phyloP scores from a whole-genome alignment of 2,329 filamentous ascomycete genomes.

The Stagonosporopsis chrysanthemi region DNA sequence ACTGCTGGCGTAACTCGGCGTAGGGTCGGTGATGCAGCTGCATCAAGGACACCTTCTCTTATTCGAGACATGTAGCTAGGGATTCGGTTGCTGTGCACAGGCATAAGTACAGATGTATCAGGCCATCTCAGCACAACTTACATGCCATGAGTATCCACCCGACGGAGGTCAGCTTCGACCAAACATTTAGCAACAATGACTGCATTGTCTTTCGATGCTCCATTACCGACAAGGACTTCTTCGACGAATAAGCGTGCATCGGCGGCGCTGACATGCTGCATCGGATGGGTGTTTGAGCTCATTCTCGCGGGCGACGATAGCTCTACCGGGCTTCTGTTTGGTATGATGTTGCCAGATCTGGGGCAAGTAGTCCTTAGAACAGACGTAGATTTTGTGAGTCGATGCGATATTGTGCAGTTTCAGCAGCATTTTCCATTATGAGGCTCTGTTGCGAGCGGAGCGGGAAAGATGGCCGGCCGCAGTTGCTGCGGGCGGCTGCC shows the following conservation, averaged over 20 bases:
- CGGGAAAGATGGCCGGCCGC: constrained; percentile 9
- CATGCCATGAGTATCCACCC: constrained; percentile 80
- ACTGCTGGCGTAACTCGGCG: constrained; percentile 73
- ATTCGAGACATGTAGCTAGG: constrained; percentile 80
- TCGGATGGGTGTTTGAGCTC: constrained; percentile 14
- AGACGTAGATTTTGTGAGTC: neutral
- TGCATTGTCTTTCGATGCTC: constrained; percentile 66
- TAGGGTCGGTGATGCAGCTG: constrained; percentile 65
- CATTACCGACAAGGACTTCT: constrained; percentile 66
- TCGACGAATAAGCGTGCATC: constrained; percentile 56
- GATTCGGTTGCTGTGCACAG: constrained; percentile 64
- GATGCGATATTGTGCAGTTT: neutral
- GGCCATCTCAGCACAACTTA: constrained; percentile 6
- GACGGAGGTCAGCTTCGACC: constrained; percentile 76
- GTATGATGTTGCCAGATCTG: neutral
- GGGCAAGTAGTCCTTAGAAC: neutral
- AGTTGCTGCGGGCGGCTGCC: neutral
- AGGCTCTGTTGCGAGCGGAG: constrained; percentile 5
- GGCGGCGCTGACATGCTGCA: constrained; percentile 31
- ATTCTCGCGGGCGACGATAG: constrained; percentile 1
- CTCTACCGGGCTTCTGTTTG: neutral
- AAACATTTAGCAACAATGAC: constrained; percentile 71
- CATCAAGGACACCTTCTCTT: constrained; percentile 71
- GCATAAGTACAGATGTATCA: constrained; percentile 11
- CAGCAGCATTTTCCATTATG: neutral